Evolutionary conservation across 805 yeast species (phyloP).

Genomic region (Yamadazyma takamatsuzukensis): DNA sequence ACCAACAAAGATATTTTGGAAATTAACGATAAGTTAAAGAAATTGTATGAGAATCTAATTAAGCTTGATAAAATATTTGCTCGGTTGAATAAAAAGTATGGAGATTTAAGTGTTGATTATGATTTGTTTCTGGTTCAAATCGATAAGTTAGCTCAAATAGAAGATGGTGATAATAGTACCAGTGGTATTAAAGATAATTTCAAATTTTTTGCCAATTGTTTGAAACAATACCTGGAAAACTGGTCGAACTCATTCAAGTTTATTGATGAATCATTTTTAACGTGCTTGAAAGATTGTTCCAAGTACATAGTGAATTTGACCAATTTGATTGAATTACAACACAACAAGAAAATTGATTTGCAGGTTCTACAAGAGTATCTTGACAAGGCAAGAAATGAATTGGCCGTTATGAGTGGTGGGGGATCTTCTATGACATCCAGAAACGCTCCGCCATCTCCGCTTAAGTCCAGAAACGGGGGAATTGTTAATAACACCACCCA

Average conservation of each 20-base stretch:
- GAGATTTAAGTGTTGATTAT: constrained; percentile 70
- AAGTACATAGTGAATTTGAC: constrained; percentile 52
- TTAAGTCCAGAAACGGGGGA: constrained; percentile 24
- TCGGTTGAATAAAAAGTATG: constrained; percentile 68
- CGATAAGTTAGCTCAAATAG: constrained; percentile 56
- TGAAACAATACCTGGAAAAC: constrained; percentile 35
- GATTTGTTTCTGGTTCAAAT: constrained; percentile 68
- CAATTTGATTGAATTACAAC: constrained; percentile 74
- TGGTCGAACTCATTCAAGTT: constrained; percentile 41
- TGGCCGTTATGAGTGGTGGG: constrained; percentile 26
- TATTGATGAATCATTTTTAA: constrained; percentile 77
- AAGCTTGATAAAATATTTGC: constrained; percentile 77
- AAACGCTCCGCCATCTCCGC: constrained; percentile 30
- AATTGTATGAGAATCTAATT: constrained; percentile 76
- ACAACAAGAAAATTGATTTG: constrained; percentile 85
- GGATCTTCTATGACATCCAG: constrained; percentile 8
- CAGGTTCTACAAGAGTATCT: constrained; percentile 83
- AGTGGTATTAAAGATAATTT: constrained; percentile 19
- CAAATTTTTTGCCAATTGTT: constrained; percentile 33
- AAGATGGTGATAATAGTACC: constrained; percentile 11
- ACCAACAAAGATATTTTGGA: constrained; percentile 60
- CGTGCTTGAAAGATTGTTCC: constrained; percentile 81
- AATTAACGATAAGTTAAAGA: constrained; percentile 77
- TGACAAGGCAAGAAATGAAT: constrained; percentile 65
- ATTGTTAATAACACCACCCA: constrained; percentile 41